A percentile compares a stretch with the other conserved stretches of the same genome.
Conservation (phyloP, 2,329 filamentous ascomycete genomes). For the Juglanconis sp. region DNA sequence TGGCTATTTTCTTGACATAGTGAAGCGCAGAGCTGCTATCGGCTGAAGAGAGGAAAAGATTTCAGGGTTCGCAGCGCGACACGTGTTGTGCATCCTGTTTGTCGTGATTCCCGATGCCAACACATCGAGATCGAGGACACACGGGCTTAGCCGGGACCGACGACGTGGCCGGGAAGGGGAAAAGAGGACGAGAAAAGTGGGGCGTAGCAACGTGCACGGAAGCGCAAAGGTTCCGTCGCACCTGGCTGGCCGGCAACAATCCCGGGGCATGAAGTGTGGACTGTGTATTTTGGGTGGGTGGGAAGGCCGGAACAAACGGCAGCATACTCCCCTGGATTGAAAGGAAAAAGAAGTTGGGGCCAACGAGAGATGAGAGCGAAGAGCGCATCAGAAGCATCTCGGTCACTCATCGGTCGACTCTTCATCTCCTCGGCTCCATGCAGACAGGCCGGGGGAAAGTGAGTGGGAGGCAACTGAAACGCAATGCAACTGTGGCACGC, state of each 20-base stretch:
- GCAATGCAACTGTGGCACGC: neutral
- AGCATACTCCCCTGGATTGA: constrained; percentile 9
- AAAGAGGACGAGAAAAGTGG: constrained; percentile 15
- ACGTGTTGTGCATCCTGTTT: neutral
- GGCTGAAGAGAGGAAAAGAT: neutral
- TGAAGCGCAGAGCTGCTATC: neutral
- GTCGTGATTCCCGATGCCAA: neutral
- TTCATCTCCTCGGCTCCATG: no score
- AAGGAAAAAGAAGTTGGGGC: constrained; percentile 5
- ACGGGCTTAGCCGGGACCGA: neutral
- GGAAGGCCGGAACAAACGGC: constrained; percentile 9
- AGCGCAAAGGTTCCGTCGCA: constrained; percentile 7
- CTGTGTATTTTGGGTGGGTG: neutral
- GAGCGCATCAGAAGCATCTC: neutral
- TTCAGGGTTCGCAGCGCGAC: neutral
- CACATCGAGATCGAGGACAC: neutral
- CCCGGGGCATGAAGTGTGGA: constrained; percentile 14
- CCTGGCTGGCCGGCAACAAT: constrained; percentile 2
- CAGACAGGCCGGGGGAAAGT: neutral
- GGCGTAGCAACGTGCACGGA: constrained; percentile 15
- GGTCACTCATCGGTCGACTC: neutral
- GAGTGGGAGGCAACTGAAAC: neutral
- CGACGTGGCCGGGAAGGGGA: constrained; percentile 12
- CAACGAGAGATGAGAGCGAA: neutral
- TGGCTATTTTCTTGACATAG: neutral